phyloP scores from a whole-genome alignment of 108 stramenopile genomes.

The Epithemia pelagica region DNA sequence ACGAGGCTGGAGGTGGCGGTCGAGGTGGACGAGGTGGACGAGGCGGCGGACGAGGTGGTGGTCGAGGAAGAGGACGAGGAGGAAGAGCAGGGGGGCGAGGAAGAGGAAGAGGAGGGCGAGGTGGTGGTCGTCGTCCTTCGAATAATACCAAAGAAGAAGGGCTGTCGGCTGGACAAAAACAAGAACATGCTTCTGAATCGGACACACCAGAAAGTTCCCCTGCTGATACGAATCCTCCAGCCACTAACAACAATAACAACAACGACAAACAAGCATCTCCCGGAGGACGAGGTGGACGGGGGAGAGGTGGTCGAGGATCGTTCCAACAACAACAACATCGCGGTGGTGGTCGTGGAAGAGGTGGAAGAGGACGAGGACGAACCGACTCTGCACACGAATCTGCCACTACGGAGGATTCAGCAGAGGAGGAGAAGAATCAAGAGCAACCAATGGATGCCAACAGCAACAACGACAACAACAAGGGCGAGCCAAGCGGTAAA shows the following conservation, averaged over 20 bases:
- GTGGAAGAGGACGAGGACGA: not conserved
- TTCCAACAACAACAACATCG: not conserved
- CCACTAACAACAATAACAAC: conserved; percentile 10
- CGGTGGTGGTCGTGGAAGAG: conserved; percentile 4
- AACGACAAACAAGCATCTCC: not conserved
- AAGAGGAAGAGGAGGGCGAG: not conserved
- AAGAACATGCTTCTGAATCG: too few species aligned
- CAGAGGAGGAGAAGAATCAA: not conserved
- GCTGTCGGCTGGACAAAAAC: not conserved
- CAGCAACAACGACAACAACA: conserved; percentile 7
- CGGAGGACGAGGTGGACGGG: conserved; percentile 2
- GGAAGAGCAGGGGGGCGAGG: not conserved
- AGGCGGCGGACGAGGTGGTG: conserved; percentile 4
- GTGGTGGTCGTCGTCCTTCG: not conserved
- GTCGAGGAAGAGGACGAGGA: conserved; percentile 1
- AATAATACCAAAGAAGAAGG: not conserved
- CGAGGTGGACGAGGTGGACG: not conserved
- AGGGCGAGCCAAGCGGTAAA: not conserved
- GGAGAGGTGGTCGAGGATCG: not conserved
- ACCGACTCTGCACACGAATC: too few species aligned
- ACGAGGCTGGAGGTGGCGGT: conserved; percentile 8
- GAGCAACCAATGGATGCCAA: too few species aligned
- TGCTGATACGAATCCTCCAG: not conserved
- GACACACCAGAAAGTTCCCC: not conserved
- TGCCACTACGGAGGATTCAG: not conserved